phyloP scores from a whole-genome alignment of 2,329 filamentous ascomycete species.

The Pezicula carpinea region DNA sequence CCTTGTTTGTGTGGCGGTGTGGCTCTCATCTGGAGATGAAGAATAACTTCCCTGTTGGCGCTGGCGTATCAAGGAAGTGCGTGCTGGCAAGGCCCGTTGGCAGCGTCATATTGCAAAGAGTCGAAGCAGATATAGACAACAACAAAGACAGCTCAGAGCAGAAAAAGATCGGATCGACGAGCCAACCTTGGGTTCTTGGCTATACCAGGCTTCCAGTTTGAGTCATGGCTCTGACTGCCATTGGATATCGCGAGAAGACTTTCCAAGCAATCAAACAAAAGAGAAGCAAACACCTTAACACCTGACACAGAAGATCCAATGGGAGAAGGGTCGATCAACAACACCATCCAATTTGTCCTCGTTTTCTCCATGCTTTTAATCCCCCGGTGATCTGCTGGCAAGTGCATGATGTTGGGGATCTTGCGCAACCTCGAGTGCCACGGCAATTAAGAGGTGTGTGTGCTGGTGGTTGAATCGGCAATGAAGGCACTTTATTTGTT shows the following conservation, averaged over 20 bases:
- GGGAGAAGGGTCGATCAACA: no score
- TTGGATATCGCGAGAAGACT: background rate
- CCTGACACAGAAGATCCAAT: conserved; percentile 1
- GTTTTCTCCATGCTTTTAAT: no score
- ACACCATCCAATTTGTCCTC: no score
- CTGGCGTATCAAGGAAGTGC: conserved; percentile 6
- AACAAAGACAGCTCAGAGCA: background rate
- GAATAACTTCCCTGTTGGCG: conserved; percentile 1
- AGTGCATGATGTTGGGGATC: no score
- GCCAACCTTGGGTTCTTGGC: no score
- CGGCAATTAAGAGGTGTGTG: no score
- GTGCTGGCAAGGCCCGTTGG: no score
- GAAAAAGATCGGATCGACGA: background rate
- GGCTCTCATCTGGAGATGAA: conserved; percentile 10
- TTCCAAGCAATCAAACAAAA: background rate
- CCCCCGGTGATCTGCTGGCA: no score
- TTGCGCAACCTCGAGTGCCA: no score
- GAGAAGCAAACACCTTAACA: no score
- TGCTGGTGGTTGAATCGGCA: no score
- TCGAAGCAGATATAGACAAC: background rate
- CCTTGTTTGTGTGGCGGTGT: conserved; percentile 16
- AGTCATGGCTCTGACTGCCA: background rate
- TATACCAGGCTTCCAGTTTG: background rate
- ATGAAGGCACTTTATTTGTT: no score
- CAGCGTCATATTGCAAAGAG: background rate